Evolutionary conservation across 2,329 filamentous ascomycete species (phyloP).

Genomic region (Pseudogymnoascus sp.): DNA sequence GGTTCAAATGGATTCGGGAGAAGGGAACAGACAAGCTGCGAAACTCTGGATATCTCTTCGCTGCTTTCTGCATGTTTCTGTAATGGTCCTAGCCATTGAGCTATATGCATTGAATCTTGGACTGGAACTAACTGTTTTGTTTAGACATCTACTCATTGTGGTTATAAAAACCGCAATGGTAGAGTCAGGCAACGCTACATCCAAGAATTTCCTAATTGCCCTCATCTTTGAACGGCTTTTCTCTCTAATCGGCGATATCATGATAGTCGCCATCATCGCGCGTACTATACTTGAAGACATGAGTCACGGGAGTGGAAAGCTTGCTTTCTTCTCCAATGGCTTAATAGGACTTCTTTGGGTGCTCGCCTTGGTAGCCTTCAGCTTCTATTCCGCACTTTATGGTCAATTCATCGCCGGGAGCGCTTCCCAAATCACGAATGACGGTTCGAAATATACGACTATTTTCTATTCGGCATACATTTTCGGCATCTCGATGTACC

Average conservation of each 20-base stretch:
- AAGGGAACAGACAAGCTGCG: slow-evolving; percentile 1
- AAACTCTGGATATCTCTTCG: background rate
- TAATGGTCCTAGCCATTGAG: background rate
- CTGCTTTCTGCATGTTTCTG: background rate
- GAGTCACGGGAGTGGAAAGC: background rate
- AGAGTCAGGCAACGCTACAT: background rate
- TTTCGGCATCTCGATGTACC: slow-evolving; percentile 18
- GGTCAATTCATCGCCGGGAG: background rate
- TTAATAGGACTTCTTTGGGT: slow-evolving; percentile 17
- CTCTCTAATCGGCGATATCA: background rate
- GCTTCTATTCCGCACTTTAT: background rate
- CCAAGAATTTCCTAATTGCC: background rate
- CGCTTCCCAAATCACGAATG: background rate
- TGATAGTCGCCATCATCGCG: slow-evolving; percentile 2
- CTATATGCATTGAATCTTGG: background rate
- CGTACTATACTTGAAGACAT: background rate
- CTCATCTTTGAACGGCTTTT: background rate
- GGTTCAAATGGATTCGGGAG: slow-evolving; percentile 4
- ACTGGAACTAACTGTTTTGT: background rate
- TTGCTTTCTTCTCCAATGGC: background rate
- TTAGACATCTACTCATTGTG: background rate
- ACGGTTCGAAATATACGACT: background rate
- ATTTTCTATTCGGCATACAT: slow-evolving; percentile 10
- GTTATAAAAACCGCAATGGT: background rate
- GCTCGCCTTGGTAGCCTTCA: background rate